Evolutionary conservation across 2,329 filamentous ascomycete genomes (phyloP), one percentile per base, ranked within the genome.

Genomic region (Acrocalymma vagum): DNA sequence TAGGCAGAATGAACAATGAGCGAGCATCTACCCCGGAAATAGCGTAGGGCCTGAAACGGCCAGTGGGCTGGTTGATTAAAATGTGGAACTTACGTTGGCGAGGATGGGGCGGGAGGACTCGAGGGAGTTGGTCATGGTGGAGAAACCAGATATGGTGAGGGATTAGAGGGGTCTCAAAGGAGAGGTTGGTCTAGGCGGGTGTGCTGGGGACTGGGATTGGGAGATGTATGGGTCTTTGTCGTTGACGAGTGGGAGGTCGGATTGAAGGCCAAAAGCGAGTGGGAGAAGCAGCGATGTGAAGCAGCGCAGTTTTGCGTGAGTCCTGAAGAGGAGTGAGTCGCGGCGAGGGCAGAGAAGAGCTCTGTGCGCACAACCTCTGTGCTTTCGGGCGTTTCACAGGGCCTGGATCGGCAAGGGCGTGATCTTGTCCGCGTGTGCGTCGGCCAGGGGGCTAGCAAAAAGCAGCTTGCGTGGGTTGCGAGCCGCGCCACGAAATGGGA

Each of bases 81-180:
- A 36, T 48, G 42, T 52, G 48, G 38, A 55, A 62, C 67, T 67
- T 63, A 72, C 69, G 47, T 51, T 65, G 62, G 66, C 63, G 52
- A 72, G 63, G 50, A 72, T 71, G 53, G 69, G 67, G 52, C 69
- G 59, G 45, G 65, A 67, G 7, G 67, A 69, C 51, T 72, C 69
- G 20, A 70, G 51, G 34, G 69, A 72, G 55, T 63, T 69, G 18
- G 66, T 63, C 69, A 71, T 71, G 40, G 35, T 60, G 46, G n/a
- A n/a, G n/a, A n/a, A n/a, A n/a, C n/a, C n/a, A n/a, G n/a, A n/a
- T n/a, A n/a, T 29, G 41, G 16, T 47, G 25, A 26, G 37, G 16
- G 24, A 21, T 21, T 31, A 32, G 34, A 25, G 17, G 28, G 34
- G 31, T 44, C 34, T 25, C 29, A 36, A 16, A 20, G n/a, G 26